These are phyloP conservation scores for Cicer yamashitae DNA, from an alignment of 306 rosid species.

Conservation along the genomic window DNA sequence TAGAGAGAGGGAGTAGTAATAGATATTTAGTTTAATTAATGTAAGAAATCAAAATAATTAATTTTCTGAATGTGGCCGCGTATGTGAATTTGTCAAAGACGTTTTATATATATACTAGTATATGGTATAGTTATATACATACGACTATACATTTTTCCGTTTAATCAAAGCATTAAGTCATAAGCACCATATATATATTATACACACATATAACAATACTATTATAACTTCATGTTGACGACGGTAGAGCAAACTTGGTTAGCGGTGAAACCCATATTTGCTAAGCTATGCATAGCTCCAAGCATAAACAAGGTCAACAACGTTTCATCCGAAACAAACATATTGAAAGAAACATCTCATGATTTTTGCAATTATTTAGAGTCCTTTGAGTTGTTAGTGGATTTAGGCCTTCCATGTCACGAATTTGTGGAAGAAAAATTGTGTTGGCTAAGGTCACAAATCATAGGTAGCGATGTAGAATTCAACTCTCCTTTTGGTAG, in stretches of 20 bases:
- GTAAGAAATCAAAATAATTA: too few species aligned
- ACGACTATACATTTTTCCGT: too few species aligned
- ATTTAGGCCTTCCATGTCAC: slow-evolving; percentile 38
- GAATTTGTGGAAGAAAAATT: slow-evolving; percentile 47
- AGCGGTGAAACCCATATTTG: neutral
- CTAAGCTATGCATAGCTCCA: neutral
- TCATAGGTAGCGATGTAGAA: slow-evolving; percentile 59
- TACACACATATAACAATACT: too few species aligned
- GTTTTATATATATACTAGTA: too few species aligned
- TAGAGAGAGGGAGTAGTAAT: too few species aligned
- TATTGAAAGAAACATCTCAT: neutral
- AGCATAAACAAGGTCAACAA: neutral
- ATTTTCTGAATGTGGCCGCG: too few species aligned
- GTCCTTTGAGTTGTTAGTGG: slow-evolving; percentile 44
- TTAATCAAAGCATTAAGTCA: too few species aligned
- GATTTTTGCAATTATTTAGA: slow-evolving; percentile 28
- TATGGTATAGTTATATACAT: too few species aligned
- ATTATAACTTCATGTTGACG: neutral
- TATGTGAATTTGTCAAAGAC: too few species aligned
- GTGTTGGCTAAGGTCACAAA: slow-evolving; percentile 68
- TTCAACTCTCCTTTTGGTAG: slow-evolving; percentile 72
- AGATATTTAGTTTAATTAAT: too few species aligned
- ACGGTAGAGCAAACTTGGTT: neutral
- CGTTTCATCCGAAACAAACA: neutral
- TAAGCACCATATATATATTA: too few species aligned